Conservation (phyloP, 2,329 filamentous ascomycete genomes). For the Colletotrichum acutatum region DNA sequence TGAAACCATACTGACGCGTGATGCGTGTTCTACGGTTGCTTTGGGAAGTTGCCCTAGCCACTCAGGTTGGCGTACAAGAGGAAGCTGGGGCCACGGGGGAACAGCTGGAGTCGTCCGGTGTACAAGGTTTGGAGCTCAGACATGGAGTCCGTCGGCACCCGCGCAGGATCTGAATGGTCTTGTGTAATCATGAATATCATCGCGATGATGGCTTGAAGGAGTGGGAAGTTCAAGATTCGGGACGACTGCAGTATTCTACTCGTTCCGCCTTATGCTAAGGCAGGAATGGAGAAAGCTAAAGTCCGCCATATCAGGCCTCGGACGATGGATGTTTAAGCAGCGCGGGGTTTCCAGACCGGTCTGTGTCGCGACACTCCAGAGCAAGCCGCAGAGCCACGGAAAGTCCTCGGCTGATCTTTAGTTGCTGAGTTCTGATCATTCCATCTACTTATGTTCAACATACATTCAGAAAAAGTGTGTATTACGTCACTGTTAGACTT, state of each 20-base stretch:
- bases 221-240: too few species aligned
- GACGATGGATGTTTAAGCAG: too few species aligned
- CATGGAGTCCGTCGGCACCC: background rate
- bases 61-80: background rate
- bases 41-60: slow-evolving; percentile 7
- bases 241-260: background rate
- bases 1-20: slow-evolving; percentile 26
- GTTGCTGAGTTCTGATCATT: too few species aligned
- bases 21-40: background rate
- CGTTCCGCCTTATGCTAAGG: background rate
- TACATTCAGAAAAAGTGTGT: too few species aligned
- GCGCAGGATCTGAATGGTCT: background rate
- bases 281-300: too few species aligned
- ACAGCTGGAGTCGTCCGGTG: slow-evolving; percentile 22
- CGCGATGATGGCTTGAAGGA: background rate
- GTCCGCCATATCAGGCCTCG: too few species aligned
- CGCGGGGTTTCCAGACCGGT: too few species aligned
- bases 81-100: background rate
- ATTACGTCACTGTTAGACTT: too few species aligned
- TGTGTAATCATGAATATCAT: background rate
- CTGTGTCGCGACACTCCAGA: too few species aligned
- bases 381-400: too few species aligned
- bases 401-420: too few species aligned
- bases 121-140: slow-evolving; percentile 8
- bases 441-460: too few species aligned